Conservation (phyloP, 208 protist species). For the Leishmania arabica region DNA sequence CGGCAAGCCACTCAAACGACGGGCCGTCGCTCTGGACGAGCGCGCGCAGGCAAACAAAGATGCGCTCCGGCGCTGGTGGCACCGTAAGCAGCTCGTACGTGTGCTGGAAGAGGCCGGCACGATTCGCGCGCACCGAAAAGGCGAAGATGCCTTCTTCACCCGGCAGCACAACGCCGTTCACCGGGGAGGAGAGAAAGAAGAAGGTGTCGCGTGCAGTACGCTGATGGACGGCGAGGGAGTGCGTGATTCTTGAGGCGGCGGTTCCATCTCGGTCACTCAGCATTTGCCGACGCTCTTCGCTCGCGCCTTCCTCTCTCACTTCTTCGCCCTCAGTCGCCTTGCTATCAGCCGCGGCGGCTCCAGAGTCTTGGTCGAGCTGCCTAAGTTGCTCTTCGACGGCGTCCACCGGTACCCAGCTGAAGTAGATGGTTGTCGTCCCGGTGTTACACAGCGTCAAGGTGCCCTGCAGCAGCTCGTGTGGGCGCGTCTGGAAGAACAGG, state of each 20-base stretch:
- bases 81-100: constrained; percentile 85
- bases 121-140: constrained; percentile 69
- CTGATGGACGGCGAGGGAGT: constrained; percentile 42
- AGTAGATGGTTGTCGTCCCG: constrained; percentile 79
- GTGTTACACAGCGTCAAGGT: constrained; percentile 58
- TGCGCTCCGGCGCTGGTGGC: constrained; percentile 52
- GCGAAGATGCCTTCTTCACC: constrained; percentile 51
- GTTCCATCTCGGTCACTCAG: background rate
- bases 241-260: constrained; percentile 25
- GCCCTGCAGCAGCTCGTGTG: constrained; percentile 65
- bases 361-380: background rate
- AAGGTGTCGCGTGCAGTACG: constrained; percentile 32
- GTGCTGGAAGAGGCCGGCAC: constrained; percentile 51
- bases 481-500: constrained; percentile 52
- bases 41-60: constrained; percentile 66
- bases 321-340: background rate
- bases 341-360: background rate
- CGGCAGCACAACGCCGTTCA: constrained; percentile 79
- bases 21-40: constrained; percentile 41
- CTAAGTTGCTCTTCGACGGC: constrained; percentile 31
- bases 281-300: background rate
- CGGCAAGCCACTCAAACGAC: constrained; percentile 27
- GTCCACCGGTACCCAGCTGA: constrained; percentile 69
- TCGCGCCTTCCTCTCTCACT: background rate
- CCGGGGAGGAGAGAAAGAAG: constrained; percentile 67